Evolutionary conservation across 345 rosid species (phyloP).

Genomic region (Syzygium grande): DNA sequence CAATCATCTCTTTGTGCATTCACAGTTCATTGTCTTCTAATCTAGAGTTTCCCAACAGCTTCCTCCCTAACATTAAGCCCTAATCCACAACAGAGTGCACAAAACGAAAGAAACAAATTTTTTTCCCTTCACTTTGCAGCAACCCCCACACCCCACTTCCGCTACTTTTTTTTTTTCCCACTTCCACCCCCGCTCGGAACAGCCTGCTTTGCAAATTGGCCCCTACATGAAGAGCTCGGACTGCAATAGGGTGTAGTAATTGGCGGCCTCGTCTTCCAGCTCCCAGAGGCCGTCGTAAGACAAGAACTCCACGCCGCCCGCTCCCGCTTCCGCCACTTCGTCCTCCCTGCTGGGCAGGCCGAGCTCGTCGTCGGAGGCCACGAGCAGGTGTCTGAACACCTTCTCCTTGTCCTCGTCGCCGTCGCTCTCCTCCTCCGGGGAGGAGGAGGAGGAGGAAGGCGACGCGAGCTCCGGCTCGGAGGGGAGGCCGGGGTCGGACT

Average conservation of each 20-base stretch:
- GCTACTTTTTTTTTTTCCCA: background rate
- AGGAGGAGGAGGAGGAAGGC: background rate
- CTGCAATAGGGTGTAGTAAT: constrained; percentile 9
- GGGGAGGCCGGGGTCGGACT: background rate
- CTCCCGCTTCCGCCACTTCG: background rate
- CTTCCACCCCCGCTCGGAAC: background rate
- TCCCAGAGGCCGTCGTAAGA: constrained; percentile 4
- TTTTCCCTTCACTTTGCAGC: background rate
- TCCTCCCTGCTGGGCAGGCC: constrained; percentile 7
- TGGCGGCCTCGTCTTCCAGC: constrained; percentile 12
- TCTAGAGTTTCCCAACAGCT: background rate
- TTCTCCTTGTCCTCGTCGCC: constrained; percentile 7
- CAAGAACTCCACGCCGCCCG: background rate
- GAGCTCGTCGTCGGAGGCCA: constrained; percentile 19
- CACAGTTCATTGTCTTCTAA: background rate
- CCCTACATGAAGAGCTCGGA: constrained; percentile 11
- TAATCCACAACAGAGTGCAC: background rate
- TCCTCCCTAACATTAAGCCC: background rate
- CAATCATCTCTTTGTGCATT: background rate
- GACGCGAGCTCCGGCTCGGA: background rate
- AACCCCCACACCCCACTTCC: background rate
- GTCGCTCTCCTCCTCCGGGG: constrained; percentile 3
- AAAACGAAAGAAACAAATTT: background rate
- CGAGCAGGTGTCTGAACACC: constrained; percentile 10
- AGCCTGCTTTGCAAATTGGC: background rate